Conservation (phyloP, 2,329 filamentous ascomycete species). For the Epichloe gansuensis region DNA sequence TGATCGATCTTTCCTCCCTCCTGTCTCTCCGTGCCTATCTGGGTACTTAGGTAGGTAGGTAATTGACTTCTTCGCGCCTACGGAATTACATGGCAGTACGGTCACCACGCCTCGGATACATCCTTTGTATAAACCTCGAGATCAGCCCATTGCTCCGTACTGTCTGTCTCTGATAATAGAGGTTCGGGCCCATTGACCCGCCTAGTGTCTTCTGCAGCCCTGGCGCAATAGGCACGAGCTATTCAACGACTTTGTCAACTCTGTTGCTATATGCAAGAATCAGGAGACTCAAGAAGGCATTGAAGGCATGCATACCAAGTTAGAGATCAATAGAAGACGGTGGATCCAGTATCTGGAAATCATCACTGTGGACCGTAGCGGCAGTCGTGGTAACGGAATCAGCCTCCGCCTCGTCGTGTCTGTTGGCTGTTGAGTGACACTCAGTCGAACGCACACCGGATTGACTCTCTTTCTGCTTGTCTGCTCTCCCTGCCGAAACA, state of each 20-base stretch:
- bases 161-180: background rate
- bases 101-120: too few species aligned
- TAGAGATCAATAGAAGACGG: background rate
- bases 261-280: background rate
- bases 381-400: conserved; percentile 16
- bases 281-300: background rate
- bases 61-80: background rate
- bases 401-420: background rate
- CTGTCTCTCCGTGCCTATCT: background rate
- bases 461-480: background rate
- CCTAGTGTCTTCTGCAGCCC: background rate
- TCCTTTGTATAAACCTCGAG: background rate
- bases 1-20: background rate
- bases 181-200: background rate
- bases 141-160: too few species aligned
- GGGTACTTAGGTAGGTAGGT: too few species aligned
- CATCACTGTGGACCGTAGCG: conserved; percentile 26
- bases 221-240: background rate
- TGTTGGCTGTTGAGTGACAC: background rate
- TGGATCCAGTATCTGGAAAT: conserved; percentile 14
- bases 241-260: background rate
- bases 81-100: background rate
- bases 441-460: background rate
- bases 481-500: background rate
- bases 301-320: background rate